Evolutionary conservation across 2,329 filamentous ascomycete species (phyloP), one percentile per base, ranked within the genome.

Genomic region (Madurella mycetomatis): DNA sequence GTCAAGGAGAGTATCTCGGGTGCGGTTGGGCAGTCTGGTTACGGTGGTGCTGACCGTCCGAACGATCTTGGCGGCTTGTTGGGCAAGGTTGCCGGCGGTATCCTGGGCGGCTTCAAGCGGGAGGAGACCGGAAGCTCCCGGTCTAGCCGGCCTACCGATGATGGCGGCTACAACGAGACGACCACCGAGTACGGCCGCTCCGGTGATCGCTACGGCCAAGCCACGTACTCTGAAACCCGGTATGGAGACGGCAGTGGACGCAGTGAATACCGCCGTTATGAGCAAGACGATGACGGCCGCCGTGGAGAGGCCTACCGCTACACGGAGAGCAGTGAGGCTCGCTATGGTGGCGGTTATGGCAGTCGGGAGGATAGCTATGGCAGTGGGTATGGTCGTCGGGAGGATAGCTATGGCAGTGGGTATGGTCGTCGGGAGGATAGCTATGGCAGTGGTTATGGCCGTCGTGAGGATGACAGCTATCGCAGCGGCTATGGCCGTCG

Each of bases 51-150:
- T 70, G 31, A 70, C 81, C 47, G 82, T 83, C 43, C 84, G 84
- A 46, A 85, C 47, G 81, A 82, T 11, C 68, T 90, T 1, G 86
- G 87, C 31, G 85, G 86, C 19, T 73, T 95, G 42, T 76, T 95
- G 12, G 86, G 85, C 51, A 83, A 85, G 34, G 51, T 65, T 4
- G 86, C 88, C 31, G 80, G 80, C 37, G 83, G 82, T 40, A 72
- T 92, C 15, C 78, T 95, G 5, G 65, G 62, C n/a, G 63, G 59
- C 19, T 64, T 65, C 57, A 62, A 62, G 37, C 50, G 75, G 37
- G 73, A 80, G 34, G 75, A 83, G 44, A 82, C 77, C 53, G 76
- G 83, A 64, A 74, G 63, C 31, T 60, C 72, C 46, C 80, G 78
- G 60, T 73, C 76, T 51, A 76, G 75, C 60, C 72, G 79, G 54